Evolutionary conservation across 139 green algal species (phyloP), one percentile per base, ranked within the genome.

Genomic region (Chloropicon primus): DNA sequence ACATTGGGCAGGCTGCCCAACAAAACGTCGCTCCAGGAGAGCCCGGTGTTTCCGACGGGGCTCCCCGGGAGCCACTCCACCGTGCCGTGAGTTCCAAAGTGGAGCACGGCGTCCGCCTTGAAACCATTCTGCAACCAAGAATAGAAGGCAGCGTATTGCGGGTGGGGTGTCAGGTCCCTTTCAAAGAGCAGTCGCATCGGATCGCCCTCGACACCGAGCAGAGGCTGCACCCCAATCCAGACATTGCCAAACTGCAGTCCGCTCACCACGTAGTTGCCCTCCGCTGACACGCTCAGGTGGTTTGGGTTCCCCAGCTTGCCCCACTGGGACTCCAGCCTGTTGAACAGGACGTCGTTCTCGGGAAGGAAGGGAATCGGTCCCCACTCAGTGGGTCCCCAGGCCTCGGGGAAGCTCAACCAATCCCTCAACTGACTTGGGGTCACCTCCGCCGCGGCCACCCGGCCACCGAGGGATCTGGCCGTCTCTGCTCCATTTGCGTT

Each of bases 21-120:
- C 29, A 96, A 84, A 26, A 91, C 83, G 74, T 97, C 92, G 27
- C 27, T 77, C 81, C 81, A 82, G 26, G 27, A 28, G 25, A 91
- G 78, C 0, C 90, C 91, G 0, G 88, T 93, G 82, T 96, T 95
- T 41, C 82, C 92, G 24, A 98, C 87, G 0, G 92, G 92, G 1
- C 88, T 84, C 0, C 95, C 95, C 21, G 95, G 95, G 76, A 99
- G 90, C 93, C 94, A 98, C 84, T 98, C 94, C 72, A 96, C 90
- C 0, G 95, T 98, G 80, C 95, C 95, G 81, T 99, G 95, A 92
- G 97, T 99, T 77, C 95, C 95, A 82, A 98, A 95, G 87, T 98
- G 94, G 77, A 99, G 72, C 28, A 98, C 86, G 0, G 89, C 94
- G 28, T 97, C 85, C 0, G 93, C 93, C 21, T 85, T n/a, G 77